These are phyloP conservation scores for Hyparrhenia diplandra DNA, from an alignment of 176 grass and related monocot species.

Conservation along the genomic window DNA sequence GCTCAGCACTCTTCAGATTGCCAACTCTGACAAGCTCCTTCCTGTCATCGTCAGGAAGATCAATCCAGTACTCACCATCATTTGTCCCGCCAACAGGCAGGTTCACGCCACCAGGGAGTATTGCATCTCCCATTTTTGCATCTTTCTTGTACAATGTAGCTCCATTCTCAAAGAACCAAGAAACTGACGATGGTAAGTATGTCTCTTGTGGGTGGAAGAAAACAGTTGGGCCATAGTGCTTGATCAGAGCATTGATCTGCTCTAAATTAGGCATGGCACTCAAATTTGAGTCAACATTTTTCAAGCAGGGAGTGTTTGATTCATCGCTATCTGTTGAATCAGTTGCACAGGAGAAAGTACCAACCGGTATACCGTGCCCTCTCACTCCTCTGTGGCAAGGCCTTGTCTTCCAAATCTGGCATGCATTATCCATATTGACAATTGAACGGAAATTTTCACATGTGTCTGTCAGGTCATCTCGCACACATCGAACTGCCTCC, in stretches of 20 bases:
- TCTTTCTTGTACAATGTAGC: constrained; percentile 68
- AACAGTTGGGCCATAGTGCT: constrained; percentile 79
- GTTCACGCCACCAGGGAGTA: constrained; percentile 67
- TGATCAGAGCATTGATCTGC: constrained; percentile 79
- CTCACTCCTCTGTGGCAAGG: constrained; percentile 66
- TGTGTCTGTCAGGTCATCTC: constrained; percentile 64
- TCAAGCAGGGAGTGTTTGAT: constrained; percentile 56
- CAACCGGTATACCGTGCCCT: constrained; percentile 62
- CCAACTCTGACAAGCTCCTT: constrained; percentile 55
- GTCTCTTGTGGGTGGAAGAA: constrained; percentile 92
- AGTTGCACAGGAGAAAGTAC: constrained; percentile 75
- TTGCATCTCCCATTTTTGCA: constrained; percentile 55
- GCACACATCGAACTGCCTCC: constrained; percentile 62
- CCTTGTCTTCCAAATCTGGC: constrained; percentile 67
- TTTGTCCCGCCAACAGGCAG: constrained; percentile 78
- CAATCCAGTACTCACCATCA: constrained; percentile 88
- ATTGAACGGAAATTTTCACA: constrained; percentile 59
- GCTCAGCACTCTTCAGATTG: constrained; percentile 77
- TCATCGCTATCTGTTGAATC: constrained; percentile 28
- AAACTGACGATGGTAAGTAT: constrained; percentile 86
- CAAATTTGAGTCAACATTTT: constrained; percentile 59
- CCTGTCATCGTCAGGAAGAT: constrained; percentile 61
- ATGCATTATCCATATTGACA: constrained; percentile 44
- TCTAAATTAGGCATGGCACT: constrained; percentile 84
- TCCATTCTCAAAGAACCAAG: constrained; percentile 96